Percentiles rank a stretch among this genome's conserved stretches.
Evolutionary conservation across 495 filamentous ascomycete genomes (phyloP).

Genomic region (Penicillium manginii): DNA sequence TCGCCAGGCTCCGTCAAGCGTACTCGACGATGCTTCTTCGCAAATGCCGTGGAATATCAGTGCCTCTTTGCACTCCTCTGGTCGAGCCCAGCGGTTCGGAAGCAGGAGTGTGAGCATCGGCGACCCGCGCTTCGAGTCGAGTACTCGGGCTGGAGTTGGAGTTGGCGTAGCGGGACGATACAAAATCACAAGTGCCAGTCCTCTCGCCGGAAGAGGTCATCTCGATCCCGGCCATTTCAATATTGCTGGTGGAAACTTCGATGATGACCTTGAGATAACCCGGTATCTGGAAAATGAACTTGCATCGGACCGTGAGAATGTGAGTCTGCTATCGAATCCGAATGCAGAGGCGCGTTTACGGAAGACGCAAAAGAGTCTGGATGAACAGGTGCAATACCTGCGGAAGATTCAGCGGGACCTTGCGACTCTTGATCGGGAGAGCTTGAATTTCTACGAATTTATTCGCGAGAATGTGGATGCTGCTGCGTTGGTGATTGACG

Average conservation of each 20-base stretch:
- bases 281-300: conserved; percentile 41
- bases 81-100: conserved; percentile 48
- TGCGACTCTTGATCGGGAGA: conserved; percentile 60
- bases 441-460: conserved; percentile 63
- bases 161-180: conserved; percentile 7
- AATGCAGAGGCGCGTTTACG: neutral
- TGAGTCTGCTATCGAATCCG: conserved; percentile 37
- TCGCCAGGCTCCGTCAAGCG: conserved; percentile 58
- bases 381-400: too few species aligned
- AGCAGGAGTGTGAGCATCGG: conserved; percentile 54
- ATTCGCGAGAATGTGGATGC: conserved; percentile 35
- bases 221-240: conserved; percentile 17
- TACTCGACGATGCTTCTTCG: conserved; percentile 61
- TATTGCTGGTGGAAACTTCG: conserved; percentile 27
- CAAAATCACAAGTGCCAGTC: conserved; percentile 62
- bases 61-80: conserved; percentile 60
- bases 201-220: conserved; percentile 60
- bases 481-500: neutral
- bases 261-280: conserved; percentile 44
- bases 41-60: conserved; percentile 75
- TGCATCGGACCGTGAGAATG: conserved; percentile 42
- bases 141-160: conserved; percentile 23
- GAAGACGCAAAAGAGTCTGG: too few species aligned
- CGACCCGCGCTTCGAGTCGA: conserved; percentile 19
- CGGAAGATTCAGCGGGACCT: neutral